Percentiles rank a stretch among this genome's conserved stretches.
Evolutionary conservation across 2,329 filamentous ascomycete genomes (phyloP).

Genomic region (Epicoccum sorghinum): DNA sequence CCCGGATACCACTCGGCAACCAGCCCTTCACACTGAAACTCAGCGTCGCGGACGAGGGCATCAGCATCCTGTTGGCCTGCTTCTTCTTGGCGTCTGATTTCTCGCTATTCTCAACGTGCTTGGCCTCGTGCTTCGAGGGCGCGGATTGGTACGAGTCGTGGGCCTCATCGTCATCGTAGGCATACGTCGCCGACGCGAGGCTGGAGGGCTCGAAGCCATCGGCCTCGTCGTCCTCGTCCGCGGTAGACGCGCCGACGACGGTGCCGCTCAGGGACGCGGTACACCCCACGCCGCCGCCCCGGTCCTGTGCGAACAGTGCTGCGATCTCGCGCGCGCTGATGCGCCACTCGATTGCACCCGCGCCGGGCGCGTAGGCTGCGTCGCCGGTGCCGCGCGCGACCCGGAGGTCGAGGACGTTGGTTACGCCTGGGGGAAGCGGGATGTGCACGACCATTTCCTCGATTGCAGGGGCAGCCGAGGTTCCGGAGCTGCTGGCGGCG

Average conservation of each 20-base stretch:
- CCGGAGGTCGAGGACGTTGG: constrained; percentile 82
- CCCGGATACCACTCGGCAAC: constrained; percentile 68
- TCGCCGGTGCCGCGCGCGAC: constrained; percentile 81
- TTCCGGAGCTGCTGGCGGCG: constrained; percentile 22
- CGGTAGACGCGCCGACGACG: constrained; percentile 64
- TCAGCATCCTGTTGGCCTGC: constrained; percentile 61
- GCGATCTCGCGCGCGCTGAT: constrained; percentile 78
- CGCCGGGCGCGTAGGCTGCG: constrained; percentile 77
- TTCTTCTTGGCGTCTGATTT: constrained; percentile 58
- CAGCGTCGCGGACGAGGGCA: constrained; percentile 56
- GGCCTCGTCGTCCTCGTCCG: constrained; percentile 53
- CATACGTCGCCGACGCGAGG: constrained; percentile 32
- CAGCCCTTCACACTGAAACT: constrained; percentile 66
- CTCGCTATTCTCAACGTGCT: not conserved
- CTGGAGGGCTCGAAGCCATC: constrained; percentile 40
- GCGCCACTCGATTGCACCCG: constrained; percentile 79
- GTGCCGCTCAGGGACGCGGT: constrained; percentile 80
- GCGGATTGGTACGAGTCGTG: constrained; percentile 4
- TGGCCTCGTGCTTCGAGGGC: not conserved
- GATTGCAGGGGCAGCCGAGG: constrained; percentile 54
- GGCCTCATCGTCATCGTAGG: constrained; percentile 41
- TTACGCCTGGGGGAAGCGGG: constrained; percentile 77
- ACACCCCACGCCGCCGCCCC: constrained; percentile 61
- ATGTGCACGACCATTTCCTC: constrained; percentile 81
- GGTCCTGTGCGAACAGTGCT: constrained; percentile 42